Evolutionary conservation across 352 stramenopile genomes (phyloP), one percentile per base, ranked within the genome.

Genomic region (Globisporangium emineosum): DNA sequence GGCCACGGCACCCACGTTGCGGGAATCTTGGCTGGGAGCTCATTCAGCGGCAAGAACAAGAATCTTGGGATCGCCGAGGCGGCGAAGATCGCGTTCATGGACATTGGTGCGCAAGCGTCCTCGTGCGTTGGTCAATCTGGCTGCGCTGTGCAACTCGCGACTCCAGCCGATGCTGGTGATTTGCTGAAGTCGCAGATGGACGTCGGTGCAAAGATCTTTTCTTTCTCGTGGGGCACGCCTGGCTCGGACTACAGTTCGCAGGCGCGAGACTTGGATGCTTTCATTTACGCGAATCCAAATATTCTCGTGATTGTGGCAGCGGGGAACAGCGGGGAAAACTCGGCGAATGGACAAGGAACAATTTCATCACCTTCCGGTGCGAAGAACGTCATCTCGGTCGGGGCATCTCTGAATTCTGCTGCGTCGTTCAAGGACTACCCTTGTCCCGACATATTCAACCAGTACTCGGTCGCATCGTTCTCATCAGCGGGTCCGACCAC

Each of bases 71-170:
- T 94, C 52, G 90, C 90, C 0, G 72, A 83, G 54, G 78, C 73
- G 13, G 72, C 90, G 10, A 91, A 91, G 51, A 85, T 97, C 67
- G 88, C 90, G n/a, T 96, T 97, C 64, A 96, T 97, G 80, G 90
- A 97, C 59, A 93, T 97, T 64, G 86, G 86, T 21, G 76, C 67
- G 9, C 86, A 92, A 67, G 73, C 65, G 35, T 21, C 71, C 3
- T 54, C 60, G 5, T 94, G 86, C 33, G 71, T 78, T 8, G 83
- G 81, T 10, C 45, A 79, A 32, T 47, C 73, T 0, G 72, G 75
- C 25, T 94, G 86, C 45, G 57, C 71, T 17, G 86, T 94, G 8
- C 68, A 67, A 9, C 72, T 94, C 3, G 70, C 77, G 17, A 92
- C 83, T 3, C 86, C 86, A 25, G 75, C 76, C 10, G 81, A 92